Percentiles rank a stretch among this genome's conserved stretches.
Evolutionary conservation across 768 basidiomycete genomes (phyloP).

Genomic region (Suillus variegatus): DNA sequence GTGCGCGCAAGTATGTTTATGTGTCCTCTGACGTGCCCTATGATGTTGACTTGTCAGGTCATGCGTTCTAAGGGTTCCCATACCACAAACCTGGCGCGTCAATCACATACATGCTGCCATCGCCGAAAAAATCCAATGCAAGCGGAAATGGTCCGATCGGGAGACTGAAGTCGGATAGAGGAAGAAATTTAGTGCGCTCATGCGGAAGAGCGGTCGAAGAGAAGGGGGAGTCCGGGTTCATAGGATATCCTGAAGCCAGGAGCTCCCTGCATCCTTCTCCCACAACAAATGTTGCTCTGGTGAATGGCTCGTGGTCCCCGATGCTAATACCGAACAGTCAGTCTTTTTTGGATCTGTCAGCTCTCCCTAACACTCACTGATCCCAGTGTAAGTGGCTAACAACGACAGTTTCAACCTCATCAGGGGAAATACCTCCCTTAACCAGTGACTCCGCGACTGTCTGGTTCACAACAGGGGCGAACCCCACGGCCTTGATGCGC

Average conservation of each 20-base stretch:
- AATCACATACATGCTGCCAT: conserved; percentile 56
- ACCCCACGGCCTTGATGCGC: conserved; percentile 26
- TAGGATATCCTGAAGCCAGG: conserved; percentile 40
- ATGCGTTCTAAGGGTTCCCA: background rate
- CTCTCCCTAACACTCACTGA: conserved; percentile 34
- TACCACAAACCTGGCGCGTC: conserved; percentile 41
- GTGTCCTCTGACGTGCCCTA: conserved; percentile 51
- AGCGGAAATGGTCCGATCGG: conserved; percentile 50
- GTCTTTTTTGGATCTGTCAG: conserved; percentile 45
- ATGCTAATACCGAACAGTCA: conserved; percentile 46
- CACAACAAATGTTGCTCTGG: conserved; percentile 44
- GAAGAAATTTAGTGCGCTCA: conserved; percentile 37
- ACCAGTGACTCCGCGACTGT: conserved; percentile 44
- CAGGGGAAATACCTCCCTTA: conserved; percentile 45
- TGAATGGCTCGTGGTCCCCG: conserved; percentile 45
- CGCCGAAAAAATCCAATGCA: conserved; percentile 52
- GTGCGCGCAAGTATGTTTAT: conserved; percentile 52
- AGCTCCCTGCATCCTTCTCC: conserved; percentile 37
- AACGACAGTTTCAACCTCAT: conserved; percentile 43
- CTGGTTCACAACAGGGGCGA: conserved; percentile 23
- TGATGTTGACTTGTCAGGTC: background rate
- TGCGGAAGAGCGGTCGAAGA: conserved; percentile 33
- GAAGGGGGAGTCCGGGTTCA: conserved; percentile 35
- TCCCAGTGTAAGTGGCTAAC: conserved; percentile 56
- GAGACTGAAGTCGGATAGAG: conserved; percentile 28